Base-by-base conservation (phyloP, 1,284 basidiomycete genomes). In the Lentinus polychrous region DNA sequence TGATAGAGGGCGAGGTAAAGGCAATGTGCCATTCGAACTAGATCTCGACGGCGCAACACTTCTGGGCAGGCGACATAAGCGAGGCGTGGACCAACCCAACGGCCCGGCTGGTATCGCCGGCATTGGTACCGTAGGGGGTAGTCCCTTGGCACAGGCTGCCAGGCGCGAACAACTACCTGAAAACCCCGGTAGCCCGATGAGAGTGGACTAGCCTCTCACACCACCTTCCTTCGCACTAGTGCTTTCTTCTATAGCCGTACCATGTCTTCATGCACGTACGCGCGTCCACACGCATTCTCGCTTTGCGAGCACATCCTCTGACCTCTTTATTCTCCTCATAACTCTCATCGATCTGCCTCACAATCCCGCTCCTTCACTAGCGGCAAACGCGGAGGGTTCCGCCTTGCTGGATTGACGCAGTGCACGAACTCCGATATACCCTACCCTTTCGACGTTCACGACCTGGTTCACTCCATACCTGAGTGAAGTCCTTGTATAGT, bases 41-140 rank as follows among this genome's bases (percentile, higher is more conserved):
- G 86, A 92, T 61, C 71, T 96, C 46, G 79, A 86, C 57, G 82
- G 78, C 49, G 90, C 94, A 34, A 95, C 93, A 4, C 65, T 96
- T 1, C 73, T 96, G 1, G 91, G 88, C 14, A 69, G 86, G 51
- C 69, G 86, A 54, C 80, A 84, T 55, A 74, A 74, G 54, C 69
- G 69, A 17, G 66, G 60, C 39, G 61, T 58, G 15, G 63, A 56
- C 2, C 55, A 58, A 17, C 55, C 45, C 7, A 10, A 33, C 12
- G 45, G 38, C 22, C 22, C 45, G 14, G 39, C 46, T 2, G 43
- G 48, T 3, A 43, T 53, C 27, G 46, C 17, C 17, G 50, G 45
- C 6, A 33, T 45, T 5, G 51, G 53, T 17, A 46, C 49, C 17
- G 44, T 50, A 35, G 52, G 50, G 10, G 54, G 58, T 10, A 63